phyloP scores from a whole-genome alignment of 2,329 filamentous ascomycete genomes.

The Cyphellophora europaea region DNA sequence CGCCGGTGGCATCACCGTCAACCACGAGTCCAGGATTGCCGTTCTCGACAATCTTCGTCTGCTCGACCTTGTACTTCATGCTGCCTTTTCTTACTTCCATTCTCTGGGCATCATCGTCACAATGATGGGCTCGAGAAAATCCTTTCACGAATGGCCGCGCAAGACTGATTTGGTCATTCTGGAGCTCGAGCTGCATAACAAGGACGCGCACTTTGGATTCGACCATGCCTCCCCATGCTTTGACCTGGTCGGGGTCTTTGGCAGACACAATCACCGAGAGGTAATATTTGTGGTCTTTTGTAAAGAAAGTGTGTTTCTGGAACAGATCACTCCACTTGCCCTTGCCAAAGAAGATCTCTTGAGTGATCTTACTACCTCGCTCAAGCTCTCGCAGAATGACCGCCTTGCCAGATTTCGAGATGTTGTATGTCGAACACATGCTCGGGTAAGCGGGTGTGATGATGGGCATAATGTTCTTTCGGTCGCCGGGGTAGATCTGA shows the following conservation, averaged over 20 bases:
- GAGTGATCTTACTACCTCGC: constrained; percentile 66
- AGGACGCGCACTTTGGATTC: constrained; percentile 87
- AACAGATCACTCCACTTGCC: constrained; percentile 82
- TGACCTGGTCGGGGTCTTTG: constrained; percentile 72
- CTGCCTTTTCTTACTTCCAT: constrained; percentile 54
- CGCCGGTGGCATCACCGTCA: constrained; percentile 29
- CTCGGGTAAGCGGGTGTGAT: constrained; percentile 96
- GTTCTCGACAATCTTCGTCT: constrained; percentile 40
- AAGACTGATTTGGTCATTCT: constrained; percentile 61
- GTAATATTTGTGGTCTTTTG: constrained; percentile 88
- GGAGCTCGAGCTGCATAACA: constrained; percentile 72
- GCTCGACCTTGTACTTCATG: constrained; percentile 49
- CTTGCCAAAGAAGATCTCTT: constrained; percentile 68
- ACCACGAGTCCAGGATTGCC: constrained; percentile 40
- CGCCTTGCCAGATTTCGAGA: constrained; percentile 74
- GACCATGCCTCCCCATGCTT: constrained; percentile 82
- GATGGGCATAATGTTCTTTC: constrained; percentile 89
- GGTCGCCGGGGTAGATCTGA: constrained; percentile 68
- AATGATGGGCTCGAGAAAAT: constrained; percentile 73
- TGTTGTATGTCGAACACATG: constrained; percentile 95
- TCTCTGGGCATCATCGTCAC: constrained; percentile 51
- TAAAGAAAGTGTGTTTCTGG: constrained; percentile 86
- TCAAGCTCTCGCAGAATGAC: constrained; percentile 77
- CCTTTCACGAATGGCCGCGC: constrained; percentile 91
- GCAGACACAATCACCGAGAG: constrained; percentile 78